Percentiles rank a stretch among this genome's conserved stretches.
These are phyloP conservation scores for Ophiocordyceps polyrhachis-furcata DNA, from an alignment of 2,329 filamentous ascomycete species.

Conservation along the genomic window DNA sequence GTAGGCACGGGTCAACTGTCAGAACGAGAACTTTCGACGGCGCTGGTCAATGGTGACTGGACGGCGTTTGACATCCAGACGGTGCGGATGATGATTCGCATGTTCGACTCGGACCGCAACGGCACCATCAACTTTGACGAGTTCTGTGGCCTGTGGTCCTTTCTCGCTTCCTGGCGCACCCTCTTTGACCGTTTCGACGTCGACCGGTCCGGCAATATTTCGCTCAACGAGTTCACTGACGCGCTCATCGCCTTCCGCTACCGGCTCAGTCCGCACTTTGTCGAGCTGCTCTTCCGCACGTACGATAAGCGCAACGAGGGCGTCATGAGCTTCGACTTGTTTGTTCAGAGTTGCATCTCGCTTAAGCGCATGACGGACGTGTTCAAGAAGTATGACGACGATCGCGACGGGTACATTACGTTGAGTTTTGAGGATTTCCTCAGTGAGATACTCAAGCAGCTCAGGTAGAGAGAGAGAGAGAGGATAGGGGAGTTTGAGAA, in stretches of 20 bases:
- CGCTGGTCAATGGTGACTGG: constrained; percentile 93
- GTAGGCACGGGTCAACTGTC: constrained; percentile 61
- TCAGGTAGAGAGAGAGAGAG: constrained; percentile 22
- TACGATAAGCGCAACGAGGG: constrained; percentile 64
- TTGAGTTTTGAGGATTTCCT: constrained; percentile 69
- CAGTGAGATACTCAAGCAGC: constrained; percentile 45
- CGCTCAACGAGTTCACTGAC: constrained; percentile 69
- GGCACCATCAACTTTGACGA: constrained; percentile 88
- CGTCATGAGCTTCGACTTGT: constrained; percentile 80
- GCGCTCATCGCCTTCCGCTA: constrained; percentile 90
- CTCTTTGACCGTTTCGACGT: constrained; percentile 92
- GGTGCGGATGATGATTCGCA: constrained; percentile 97
- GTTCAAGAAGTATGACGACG: constrained; percentile 97
- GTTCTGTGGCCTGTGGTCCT: constrained; percentile 92
- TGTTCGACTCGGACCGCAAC: constrained; percentile 88
- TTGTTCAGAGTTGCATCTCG: constrained; percentile 92
- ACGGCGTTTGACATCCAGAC: constrained; percentile 85
- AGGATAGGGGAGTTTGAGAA: not conserved
- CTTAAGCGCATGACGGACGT: constrained; percentile 98
- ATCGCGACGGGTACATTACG: constrained; percentile 83
- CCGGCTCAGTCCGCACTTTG: constrained; percentile 66
- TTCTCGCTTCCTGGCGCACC: constrained; percentile 80
- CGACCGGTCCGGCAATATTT: constrained; percentile 75
- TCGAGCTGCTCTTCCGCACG: constrained; percentile 67
- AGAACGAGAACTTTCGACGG: constrained; percentile 70